phyloP scores from a whole-genome alignment of 768 basidiomycete genomes.

The Tylopilus rubrobrunneus region DNA sequence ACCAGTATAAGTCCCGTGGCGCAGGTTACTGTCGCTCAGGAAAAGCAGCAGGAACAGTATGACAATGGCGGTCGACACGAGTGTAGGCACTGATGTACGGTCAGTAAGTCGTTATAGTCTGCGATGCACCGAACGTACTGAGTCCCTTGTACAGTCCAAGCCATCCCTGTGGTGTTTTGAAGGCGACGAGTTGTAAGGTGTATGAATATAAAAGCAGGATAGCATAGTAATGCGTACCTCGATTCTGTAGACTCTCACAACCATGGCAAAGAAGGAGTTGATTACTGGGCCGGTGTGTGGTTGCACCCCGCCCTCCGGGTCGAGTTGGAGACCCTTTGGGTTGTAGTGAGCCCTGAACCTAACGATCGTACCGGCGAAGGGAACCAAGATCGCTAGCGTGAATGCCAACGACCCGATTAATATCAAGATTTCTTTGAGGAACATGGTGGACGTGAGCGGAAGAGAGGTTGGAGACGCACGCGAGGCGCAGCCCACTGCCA shows the following conservation, averaged over 20 bases:
- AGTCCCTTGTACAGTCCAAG: slow-evolving; percentile 78
- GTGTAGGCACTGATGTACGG: slow-evolving; percentile 43
- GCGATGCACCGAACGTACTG: slow-evolving; percentile 36
- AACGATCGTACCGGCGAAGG: slow-evolving; percentile 65
- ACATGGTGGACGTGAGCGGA: not conserved
- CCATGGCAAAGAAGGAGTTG: slow-evolving; percentile 71
- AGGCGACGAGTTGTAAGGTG: not conserved
- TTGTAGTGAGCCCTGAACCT: slow-evolving; percentile 83
- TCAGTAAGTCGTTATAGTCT: slow-evolving; percentile 36
- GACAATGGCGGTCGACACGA: slow-evolving; percentile 49
- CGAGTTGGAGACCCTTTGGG: slow-evolving; percentile 78
- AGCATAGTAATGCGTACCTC: slow-evolving; percentile 48
- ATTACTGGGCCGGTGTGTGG: slow-evolving; percentile 78
- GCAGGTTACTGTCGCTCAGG: slow-evolving; percentile 53
- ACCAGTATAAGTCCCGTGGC: slow-evolving; percentile 62
- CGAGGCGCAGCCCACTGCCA: slow-evolving; percentile 5
- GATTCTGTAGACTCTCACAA: slow-evolving; percentile 61
- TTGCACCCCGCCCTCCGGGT: slow-evolving; percentile 70
- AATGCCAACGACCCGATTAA: slow-evolving; percentile 43
- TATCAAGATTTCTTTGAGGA: slow-evolving; percentile 38
- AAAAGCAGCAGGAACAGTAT: slow-evolving; percentile 55
- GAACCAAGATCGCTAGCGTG: slow-evolving; percentile 56
- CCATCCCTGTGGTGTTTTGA: slow-evolving; percentile 46
- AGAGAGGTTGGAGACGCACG: not conserved
- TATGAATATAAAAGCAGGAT: not conserved